phyloP scores from a whole-genome alignment of 108 stramenopile species.

The Fragilaria radians region DNA sequence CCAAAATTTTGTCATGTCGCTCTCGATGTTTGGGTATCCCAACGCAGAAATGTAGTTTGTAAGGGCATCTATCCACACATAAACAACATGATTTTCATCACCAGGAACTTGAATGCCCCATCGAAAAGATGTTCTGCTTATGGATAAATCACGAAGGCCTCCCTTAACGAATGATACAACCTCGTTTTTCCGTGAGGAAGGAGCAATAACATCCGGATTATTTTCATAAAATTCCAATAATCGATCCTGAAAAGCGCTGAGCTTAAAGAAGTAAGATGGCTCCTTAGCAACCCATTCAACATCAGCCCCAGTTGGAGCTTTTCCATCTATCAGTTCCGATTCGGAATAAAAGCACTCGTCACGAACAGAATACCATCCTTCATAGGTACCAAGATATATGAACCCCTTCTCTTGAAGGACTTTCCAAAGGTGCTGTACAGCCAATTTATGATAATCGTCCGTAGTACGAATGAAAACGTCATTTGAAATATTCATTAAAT shows the following conservation, averaged over 20 bases:
- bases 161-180: conserved; percentile 82
- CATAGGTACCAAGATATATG: conserved; percentile 92
- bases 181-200: conserved; percentile 83
- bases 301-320: conserved; percentile 89
- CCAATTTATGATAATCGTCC: conserved; percentile 63
- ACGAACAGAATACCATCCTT: conserved; percentile 96
- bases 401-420: conserved; percentile 65
- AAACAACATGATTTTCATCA: conserved; percentile 92
- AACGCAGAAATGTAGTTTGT: conserved; percentile 93
- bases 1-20: conserved; percentile 67
- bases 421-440: conserved; percentile 77
- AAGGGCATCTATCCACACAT: conserved; percentile 98
- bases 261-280: conserved; percentile 94
- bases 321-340: conserved; percentile 88
- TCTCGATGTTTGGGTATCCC: conserved; percentile 72
- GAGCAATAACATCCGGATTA: conserved; percentile 87
- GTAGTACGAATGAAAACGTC: conserved; percentile 95
- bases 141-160: conserved; percentile 85
- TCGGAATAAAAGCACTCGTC: conserved; percentile 98
- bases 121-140: conserved; percentile 85
- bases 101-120: conserved; percentile 94
- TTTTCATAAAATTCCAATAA: conserved; percentile 76
- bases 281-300: conserved; percentile 94
- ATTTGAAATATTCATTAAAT: conserved; percentile 68
- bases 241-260: conserved; percentile 73